Percentiles rank a stretch among this genome's conserved stretches.
Evolutionary conservation across 1,284 basidiomycete species (phyloP).

Genomic region (Ceratobasidium sp.): DNA sequence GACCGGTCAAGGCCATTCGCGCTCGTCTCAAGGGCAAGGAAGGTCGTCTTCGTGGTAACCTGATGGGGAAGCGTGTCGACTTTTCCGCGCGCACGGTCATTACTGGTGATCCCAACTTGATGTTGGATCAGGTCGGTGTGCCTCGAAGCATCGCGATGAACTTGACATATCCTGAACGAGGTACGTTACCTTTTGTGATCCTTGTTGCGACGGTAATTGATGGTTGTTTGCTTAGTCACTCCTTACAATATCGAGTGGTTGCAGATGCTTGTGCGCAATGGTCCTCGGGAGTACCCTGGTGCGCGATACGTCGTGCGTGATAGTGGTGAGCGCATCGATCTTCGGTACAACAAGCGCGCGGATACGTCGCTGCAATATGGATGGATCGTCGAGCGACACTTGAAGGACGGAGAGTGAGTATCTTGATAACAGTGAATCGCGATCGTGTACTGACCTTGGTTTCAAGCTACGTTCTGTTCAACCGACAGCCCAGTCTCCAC

Average conservation of each 20-base stretch:
- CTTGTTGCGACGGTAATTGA: conserved; percentile 36
- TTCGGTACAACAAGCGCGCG: conserved; percentile 98
- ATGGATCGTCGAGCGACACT: conserved; percentile 98
- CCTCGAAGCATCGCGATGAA: conserved; percentile 99
- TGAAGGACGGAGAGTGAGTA: conserved; percentile 96
- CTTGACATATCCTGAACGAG: conserved; percentile 96
- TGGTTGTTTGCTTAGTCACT: conserved; percentile 74
- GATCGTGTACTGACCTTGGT: conserved; percentile 1
- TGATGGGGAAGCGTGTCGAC: conserved; percentile 99
- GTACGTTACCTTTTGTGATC: conserved; percentile 59
- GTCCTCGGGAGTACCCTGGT: too few relatives aligned
- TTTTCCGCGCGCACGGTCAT: conserved; percentile 99
- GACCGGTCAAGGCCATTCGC: conserved; percentile 98
- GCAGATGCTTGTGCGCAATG: conserved; percentile 96
- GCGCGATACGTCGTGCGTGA: conserved; percentile 98
- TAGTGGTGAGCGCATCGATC: conserved; percentile 97
- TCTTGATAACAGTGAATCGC: not conserved
- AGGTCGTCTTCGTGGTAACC: conserved; percentile 95
- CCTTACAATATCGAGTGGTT: conserved; percentile 97
- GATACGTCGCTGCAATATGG: conserved; percentile 98
- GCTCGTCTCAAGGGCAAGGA: conserved; percentile 99
- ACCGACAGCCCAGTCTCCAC: too few relatives aligned
- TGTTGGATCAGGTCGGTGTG: conserved; percentile 97
- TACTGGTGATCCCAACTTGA: conserved; percentile 97
- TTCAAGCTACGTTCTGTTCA: conserved; percentile 91